Evolutionary conservation across 768 basidiomycete genomes (phyloP).

Genomic region (Tricholoma sp.): DNA sequence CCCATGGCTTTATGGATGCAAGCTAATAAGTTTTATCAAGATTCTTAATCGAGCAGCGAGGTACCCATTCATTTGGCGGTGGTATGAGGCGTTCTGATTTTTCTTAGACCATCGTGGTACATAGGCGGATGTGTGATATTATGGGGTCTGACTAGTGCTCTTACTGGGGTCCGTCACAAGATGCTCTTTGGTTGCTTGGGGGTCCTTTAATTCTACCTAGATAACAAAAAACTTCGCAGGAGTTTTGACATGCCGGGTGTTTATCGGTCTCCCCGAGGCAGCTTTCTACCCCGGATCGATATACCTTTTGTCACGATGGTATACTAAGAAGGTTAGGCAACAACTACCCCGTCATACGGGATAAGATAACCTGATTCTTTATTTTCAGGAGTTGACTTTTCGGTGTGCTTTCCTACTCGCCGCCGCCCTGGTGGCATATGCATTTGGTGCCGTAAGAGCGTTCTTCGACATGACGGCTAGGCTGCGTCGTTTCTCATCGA

Average conservation of each 20-base stretch:
- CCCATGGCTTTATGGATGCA: neutral
- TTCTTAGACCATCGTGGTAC: constrained; percentile 52
- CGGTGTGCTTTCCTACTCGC: constrained; percentile 56
- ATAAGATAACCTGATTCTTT: neutral
- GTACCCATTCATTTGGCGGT: constrained; percentile 22
- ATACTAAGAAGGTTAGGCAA: constrained; percentile 45
- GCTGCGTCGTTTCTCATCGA: neutral
- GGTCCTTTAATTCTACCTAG: constrained; percentile 23
- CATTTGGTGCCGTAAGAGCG: constrained; percentile 56
- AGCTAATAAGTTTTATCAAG: constrained; percentile 23
- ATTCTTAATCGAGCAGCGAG: constrained; percentile 50
- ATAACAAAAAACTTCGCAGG: constrained; percentile 50
- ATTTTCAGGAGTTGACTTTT: constrained; percentile 54
- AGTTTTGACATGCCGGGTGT: constrained; percentile 51
- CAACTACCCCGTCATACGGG: neutral
- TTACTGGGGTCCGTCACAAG: constrained; percentile 48
- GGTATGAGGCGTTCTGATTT: neutral
- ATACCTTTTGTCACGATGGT: constrained; percentile 48
- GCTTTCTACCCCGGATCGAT: constrained; percentile 61
- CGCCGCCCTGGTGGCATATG: constrained; percentile 59
- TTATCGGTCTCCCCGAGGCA: constrained; percentile 61
- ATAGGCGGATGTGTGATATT: constrained; percentile 54
- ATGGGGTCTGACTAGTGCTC: constrained; percentile 59
- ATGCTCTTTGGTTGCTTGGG: neutral
- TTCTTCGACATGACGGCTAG: neutral